Conservation (phyloP, 345 rosid species). For the Sonneratia alba region DNA sequence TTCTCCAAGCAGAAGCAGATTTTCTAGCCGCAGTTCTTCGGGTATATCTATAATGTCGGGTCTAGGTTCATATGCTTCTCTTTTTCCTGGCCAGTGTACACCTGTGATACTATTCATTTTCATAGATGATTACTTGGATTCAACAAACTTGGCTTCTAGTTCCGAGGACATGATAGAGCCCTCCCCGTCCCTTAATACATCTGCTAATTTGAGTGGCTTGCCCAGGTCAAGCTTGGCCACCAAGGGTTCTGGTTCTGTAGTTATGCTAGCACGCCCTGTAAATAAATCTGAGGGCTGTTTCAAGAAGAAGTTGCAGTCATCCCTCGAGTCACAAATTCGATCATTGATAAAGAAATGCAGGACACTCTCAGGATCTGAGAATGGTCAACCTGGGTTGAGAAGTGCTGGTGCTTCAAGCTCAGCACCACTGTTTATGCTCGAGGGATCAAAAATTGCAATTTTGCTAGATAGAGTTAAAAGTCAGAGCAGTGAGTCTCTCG, state of each 20-base stretch:
- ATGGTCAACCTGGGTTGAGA: constrained; percentile 46
- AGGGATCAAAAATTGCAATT: constrained; percentile 67
- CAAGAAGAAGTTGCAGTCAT: constrained; percentile 66
- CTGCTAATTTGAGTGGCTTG: constrained; percentile 34
- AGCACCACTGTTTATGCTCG: constrained; percentile 66
- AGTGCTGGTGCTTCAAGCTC: constrained; percentile 46
- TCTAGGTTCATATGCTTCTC: constrained; percentile 49
- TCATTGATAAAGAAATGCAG: constrained; percentile 73
- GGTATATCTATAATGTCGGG: constrained; percentile 67
- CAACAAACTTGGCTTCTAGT: constrained; percentile 21
- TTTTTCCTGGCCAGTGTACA: constrained; percentile 76
- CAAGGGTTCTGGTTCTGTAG: constrained; percentile 62
- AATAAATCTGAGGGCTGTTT: constrained; percentile 62
- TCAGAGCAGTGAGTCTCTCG: constrained; percentile 55
- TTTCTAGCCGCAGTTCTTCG: constrained; percentile 37
- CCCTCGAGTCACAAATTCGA: constrained; percentile 70
- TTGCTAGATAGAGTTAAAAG: constrained; percentile 40
- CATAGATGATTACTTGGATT: constrained; percentile 54
- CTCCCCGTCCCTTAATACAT: constrained; percentile 24
- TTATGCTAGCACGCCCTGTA: constrained; percentile 70
- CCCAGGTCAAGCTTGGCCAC: constrained; percentile 41
- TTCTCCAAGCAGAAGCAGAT: constrained; percentile 46
- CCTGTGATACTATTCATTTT: constrained; percentile 67
- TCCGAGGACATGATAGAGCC: constrained; percentile 41
- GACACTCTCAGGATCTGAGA: constrained; percentile 50